Base-by-base conservation (phyloP, 1,139 yeast genomes). In the Sugiyamaella pinicola region DNA sequence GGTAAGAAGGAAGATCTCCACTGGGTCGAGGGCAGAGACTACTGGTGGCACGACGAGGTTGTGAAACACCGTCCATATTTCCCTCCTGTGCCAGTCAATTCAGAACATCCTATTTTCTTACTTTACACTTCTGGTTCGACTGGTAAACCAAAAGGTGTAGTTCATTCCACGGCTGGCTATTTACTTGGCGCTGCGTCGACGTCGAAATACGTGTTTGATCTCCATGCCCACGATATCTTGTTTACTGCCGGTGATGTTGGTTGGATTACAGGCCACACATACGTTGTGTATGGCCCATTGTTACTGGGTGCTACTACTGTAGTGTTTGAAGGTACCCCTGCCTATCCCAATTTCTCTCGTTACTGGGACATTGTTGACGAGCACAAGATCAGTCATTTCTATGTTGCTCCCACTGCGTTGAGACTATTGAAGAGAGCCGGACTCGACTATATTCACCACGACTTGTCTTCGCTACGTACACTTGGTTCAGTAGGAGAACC, bases 171-270 rank as follows among this genome's bases (percentile, higher is more conserved):
- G 57, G 97, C 87, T 65, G 98, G 98, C 59, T 91, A 85, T 76
- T 79, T 91, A 62, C 78, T 91, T 62, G 97, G 96, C 62, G 97
- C 98, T 45, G 93, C 96, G 51, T 74, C 90, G 74, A 88, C 98
- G 55, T 87, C 96, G 55, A 87, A 85, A 72, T 93, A 90, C 72
- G 87, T 90, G 53, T 91, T 91, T 69, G 98, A 93, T 72, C 80
- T 91, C 52, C 96, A 89, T 69, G 81, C 84, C 51, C 85, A 86
- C 64, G 98, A 91, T 72, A 80, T 86, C 51, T 91, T 93, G 78
- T 93, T 93, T 78, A 91, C 98, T 49, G 97, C 98, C 51, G 98
- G 98, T 71, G 98, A 91, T 72, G 96, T 91, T 52, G 98, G 98
- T 72, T 91, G 98, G 98, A 93, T 91, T 69, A 91, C 98, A 34